Conservation (phyloP, 495 filamentous ascomycete genomes). For the Schizothecium vesticola region DNA sequence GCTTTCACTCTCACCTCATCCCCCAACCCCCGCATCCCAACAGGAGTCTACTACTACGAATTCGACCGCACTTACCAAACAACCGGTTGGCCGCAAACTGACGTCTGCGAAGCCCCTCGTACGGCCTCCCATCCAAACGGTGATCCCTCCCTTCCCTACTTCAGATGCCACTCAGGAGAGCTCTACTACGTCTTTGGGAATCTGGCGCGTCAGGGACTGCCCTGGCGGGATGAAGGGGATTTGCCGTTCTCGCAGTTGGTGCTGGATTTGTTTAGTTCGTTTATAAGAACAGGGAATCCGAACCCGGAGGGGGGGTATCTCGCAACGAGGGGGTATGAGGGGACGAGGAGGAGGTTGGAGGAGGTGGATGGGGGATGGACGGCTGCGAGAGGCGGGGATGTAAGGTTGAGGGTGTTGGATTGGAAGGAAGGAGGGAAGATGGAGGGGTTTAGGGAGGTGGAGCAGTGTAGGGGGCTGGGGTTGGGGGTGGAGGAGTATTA, state of each 20-base stretch:
- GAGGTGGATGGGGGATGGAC: constrained; percentile 25
- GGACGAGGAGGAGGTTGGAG: no score
- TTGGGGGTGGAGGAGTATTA: no score
- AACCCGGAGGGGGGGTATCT: constrained; percentile 31
- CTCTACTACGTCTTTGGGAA: constrained; percentile 37
- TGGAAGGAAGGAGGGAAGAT: constrained; percentile 34
- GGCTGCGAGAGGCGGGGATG: constrained; percentile 17
- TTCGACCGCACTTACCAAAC: constrained; percentile 52
- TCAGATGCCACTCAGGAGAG: constrained; percentile 33
- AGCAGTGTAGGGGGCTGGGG: constrained; percentile 25
- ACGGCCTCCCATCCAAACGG: constrained; percentile 34
- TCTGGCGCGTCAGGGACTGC: constrained; percentile 32
- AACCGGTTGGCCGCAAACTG: constrained; percentile 38
- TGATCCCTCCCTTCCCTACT: constrained; percentile 36
- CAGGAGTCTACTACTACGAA: constrained; percentile 41
- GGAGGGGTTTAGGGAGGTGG: no score
- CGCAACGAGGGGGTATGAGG: constrained; percentile 27
- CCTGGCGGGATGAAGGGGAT: constrained; percentile 34
- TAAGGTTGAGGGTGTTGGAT: constrained; percentile 32
- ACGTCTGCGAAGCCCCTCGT: constrained; percentile 41
- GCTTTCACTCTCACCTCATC: constrained; percentile 31
- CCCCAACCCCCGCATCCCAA: constrained; percentile 26
- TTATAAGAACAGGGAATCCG: constrained; percentile 34
- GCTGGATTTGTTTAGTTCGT: constrained; percentile 33
- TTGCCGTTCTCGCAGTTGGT: constrained; percentile 32